Evolutionary conservation across 1,139 yeast species (phyloP).

Genomic region (Lodderomyces theae): DNA sequence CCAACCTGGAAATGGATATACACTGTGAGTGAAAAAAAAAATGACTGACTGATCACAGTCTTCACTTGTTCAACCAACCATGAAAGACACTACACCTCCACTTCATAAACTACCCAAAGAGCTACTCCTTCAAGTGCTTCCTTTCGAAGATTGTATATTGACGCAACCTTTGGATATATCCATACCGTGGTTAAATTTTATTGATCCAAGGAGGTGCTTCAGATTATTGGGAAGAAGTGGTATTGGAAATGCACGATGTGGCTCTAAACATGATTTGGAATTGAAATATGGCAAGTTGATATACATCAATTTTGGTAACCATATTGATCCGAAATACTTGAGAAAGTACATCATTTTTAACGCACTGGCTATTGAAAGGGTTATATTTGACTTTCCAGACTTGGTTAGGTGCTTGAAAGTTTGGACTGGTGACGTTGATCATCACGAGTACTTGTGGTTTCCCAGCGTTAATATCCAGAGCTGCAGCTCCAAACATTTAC

Average conservation of each 20-base stretch:
- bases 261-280: not conserved
- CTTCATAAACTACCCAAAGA: not conserved
- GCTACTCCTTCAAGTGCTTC: not conserved
- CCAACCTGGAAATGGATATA: too few relatives aligned
- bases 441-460: constrained; percentile 1
- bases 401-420: not conserved
- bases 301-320: not conserved
- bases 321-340: not conserved
- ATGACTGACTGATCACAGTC: too few relatives aligned
- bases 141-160: not conserved
- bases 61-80: too few relatives aligned
- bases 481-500: not conserved
- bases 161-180: not conserved
- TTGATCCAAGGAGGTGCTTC: not conserved
- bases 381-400: not conserved
- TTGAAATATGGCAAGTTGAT: constrained; percentile 1
- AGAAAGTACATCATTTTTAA: not conserved
- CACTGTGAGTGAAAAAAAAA: too few relatives aligned
- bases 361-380: not conserved
- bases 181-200: constrained; percentile 1
- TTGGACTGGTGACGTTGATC: not conserved
- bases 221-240: not conserved
- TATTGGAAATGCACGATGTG: constrained; percentile 1
- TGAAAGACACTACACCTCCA: not conserved
- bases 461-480: not conserved